Evolutionary conservation across 495 filamentous ascomycete genomes (phyloP), one percentile per base, ranked within the genome.

Genomic region (Aspergillus hancockii): DNA sequence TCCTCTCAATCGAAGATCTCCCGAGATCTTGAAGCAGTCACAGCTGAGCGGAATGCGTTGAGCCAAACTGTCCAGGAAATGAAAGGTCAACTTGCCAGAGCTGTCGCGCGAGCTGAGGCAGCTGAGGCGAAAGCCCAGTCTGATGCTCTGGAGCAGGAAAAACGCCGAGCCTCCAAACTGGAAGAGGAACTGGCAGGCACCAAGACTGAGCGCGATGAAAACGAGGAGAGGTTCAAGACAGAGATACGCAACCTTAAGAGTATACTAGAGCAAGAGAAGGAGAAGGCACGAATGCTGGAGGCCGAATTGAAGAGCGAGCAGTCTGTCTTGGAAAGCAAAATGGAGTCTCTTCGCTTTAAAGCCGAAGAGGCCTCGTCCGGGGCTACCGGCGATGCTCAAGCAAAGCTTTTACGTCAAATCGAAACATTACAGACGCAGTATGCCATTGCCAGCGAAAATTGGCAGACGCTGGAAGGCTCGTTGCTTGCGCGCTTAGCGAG

Each of bases 361-460:
- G 91, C 90, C 9, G 95, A 99, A 76, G 95, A 99, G 70, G 91
- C 87, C 4, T 92, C 92, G 0, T 92, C 91, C 6, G 89, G 91
- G 19, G 82, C 85, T 41, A 83, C 83, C 7, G 89, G 92, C 8
- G 92, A 98, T 68, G 86, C 90, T 0, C 92, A 96, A 63, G 91
- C 88, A 22, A 97, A 97, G 69, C 79, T 99, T 22, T 78, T 97
- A 21, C 85, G 95, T 46, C 95, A 98, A 73, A 86, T 98, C 30
- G 95, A 99, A 79, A 97, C 91, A 3, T 75, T 99, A 51, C 95
- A 98, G 74, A 93, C 89, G 5, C 95, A 99, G 72, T 96, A 99
- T 71, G 88, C 91, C 0, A 85, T 92, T 52, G 94, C 95, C 3
- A 93, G 90, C 60, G 92, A 96, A 64, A 99, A 98, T 69, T 99